These are phyloP conservation scores for Hanseniaspora pseudoguilliermondii DNA, from an alignment of 805 yeast species.

Conservation along the genomic window DNA sequence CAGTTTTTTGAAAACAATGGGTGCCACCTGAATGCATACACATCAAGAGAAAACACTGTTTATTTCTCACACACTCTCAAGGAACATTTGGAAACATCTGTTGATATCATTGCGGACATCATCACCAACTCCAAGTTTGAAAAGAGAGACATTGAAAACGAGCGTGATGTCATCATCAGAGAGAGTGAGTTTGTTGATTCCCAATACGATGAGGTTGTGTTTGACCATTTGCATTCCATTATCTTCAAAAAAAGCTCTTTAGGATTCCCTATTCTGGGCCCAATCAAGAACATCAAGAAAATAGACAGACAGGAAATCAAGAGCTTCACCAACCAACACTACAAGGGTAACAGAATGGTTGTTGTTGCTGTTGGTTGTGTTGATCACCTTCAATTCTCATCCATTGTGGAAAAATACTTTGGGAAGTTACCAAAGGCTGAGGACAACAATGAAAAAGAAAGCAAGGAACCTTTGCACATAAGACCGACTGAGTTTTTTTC, in stretches of 20 bases:
- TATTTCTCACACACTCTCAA: slow-evolving; percentile 83
- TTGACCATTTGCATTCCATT: slow-evolving; percentile 89
- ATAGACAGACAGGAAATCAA: slow-evolving; percentile 66
- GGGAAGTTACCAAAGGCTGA: slow-evolving; percentile 45
- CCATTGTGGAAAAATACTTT: slow-evolving; percentile 62
- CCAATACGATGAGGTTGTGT: slow-evolving; percentile 95
- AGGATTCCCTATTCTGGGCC: slow-evolving; percentile 94
- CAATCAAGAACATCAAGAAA: slow-evolving; percentile 72
- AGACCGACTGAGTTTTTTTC: slow-evolving; percentile 43
- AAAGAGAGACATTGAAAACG: slow-evolving; percentile 77
- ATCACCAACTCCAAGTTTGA: slow-evolving; percentile 77
- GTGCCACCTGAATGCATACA: slow-evolving; percentile 95
- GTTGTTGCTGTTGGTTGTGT: slow-evolving; percentile 95
- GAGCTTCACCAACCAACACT: slow-evolving; percentile 69
- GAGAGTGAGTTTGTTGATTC: slow-evolving; percentile 97
- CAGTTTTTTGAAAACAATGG: slow-evolving; percentile 93
- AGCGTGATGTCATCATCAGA: slow-evolving; percentile 88
- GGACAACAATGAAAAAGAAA: slow-evolving; percentile 27
- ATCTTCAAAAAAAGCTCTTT: slow-evolving; percentile 83
- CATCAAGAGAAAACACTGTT: slow-evolving; percentile 94
- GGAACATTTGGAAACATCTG: slow-evolving; percentile 69
- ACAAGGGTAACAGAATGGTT: slow-evolving; percentile 95
- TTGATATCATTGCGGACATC: slow-evolving; percentile 81
- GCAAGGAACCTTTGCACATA: slow-evolving; percentile 46
- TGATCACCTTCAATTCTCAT: slow-evolving; percentile 70